Evolutionary conservation across 768 basidiomycete species (phyloP).

Genomic region (Coprinopsis cinerea): DNA sequence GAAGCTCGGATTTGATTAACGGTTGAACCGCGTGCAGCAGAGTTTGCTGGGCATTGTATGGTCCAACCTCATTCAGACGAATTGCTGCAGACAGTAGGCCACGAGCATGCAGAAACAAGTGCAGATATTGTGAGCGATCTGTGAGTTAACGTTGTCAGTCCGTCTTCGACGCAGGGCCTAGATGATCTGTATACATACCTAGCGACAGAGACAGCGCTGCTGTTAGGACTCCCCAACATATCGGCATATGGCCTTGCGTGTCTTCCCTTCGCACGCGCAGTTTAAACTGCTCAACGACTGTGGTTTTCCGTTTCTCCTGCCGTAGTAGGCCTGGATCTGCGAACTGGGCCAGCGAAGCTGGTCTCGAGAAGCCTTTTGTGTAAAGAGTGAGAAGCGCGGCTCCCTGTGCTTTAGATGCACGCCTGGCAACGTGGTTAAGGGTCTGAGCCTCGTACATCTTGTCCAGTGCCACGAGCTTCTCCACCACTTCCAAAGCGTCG

Average conservation of each 20-base stretch:
- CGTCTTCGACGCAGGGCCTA: no score
- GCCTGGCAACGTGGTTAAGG: slow-evolving; percentile 81
- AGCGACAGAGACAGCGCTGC: slow-evolving; percentile 67
- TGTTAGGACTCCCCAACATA: slow-evolving; percentile 87
- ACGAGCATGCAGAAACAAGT: slow-evolving; percentile 90
- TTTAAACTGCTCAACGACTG: slow-evolving; percentile 66
- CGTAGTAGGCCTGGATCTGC: slow-evolving; percentile 17
- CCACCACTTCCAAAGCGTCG: slow-evolving; percentile 26
- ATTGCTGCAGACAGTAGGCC: slow-evolving; percentile 89
- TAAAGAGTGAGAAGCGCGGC: slow-evolving; percentile 88
- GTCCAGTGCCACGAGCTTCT: slow-evolving; percentile 54
- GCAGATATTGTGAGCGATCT: slow-evolving; percentile 84
- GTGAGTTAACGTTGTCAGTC: no score
- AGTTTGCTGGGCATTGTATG: slow-evolving; percentile 87
- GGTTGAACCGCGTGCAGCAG: slow-evolving; percentile 68
- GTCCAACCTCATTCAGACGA: slow-evolving; percentile 86
- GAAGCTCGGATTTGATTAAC: slow-evolving; percentile 52
- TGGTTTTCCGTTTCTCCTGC: slow-evolving; percentile 18
- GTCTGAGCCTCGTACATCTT: slow-evolving; percentile 78
- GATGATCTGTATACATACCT: no score
- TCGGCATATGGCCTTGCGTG: slow-evolving; percentile 75
- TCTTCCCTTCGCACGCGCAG: slow-evolving; percentile 56
- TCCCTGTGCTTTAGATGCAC: slow-evolving; percentile 89
- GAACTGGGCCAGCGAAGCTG: slow-evolving; percentile 28
- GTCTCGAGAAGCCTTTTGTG: slow-evolving; percentile 68